Base-by-base conservation (phyloP, 2,329 filamentous ascomycete genomes). In the Rutstroemia sydowiana region DNA sequence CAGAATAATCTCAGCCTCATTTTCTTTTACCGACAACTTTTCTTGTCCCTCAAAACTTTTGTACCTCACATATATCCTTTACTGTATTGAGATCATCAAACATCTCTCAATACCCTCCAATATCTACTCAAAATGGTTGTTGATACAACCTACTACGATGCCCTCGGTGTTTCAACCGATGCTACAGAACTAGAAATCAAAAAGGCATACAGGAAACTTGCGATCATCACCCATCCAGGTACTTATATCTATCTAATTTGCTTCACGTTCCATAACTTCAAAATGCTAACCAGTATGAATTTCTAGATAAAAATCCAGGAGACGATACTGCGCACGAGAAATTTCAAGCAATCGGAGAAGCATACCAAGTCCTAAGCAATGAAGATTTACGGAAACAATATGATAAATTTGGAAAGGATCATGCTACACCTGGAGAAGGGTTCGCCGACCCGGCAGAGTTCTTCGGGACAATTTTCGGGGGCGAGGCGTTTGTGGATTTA, bases 381-480 rank as follows among this genome's bases (percentile, higher is more conserved):
- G 77, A 84, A 60, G 86, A 95, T 54, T 78, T 97, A 57, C 85
- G 93, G 64, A 88, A 86, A 64, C 85, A 88, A 65, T 98, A 98
- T 75, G 93, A 98, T 72, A 95, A 95, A 71, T 92, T 84, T 75
- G 93, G 93, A 68, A 97, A 97, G 72, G 93, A 98, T 64, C 83
- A 88, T 61, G 91, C 93, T 5, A 88, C 92, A 66, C 93, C 93
- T 0, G 82, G 84, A 63, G 87, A 89, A 63, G 93, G 93, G 57
- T 98, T 98, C 69, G 88, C 88, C 75, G 93, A 98, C 69, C 93
- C 93, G 1, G 80, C 90, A 58, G 93, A 98, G 71, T 98, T 98
- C 78, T 98, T 98, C 73, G 87, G 87, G 64, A 95, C 91, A 75
- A 98, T 98, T 62, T 98, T 98, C 66, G 93, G 93, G 61, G 93